Evolutionary conservation across 371 early-diverging fungal genomes (phyloP).

Genomic region (Mortierella sp.): DNA sequence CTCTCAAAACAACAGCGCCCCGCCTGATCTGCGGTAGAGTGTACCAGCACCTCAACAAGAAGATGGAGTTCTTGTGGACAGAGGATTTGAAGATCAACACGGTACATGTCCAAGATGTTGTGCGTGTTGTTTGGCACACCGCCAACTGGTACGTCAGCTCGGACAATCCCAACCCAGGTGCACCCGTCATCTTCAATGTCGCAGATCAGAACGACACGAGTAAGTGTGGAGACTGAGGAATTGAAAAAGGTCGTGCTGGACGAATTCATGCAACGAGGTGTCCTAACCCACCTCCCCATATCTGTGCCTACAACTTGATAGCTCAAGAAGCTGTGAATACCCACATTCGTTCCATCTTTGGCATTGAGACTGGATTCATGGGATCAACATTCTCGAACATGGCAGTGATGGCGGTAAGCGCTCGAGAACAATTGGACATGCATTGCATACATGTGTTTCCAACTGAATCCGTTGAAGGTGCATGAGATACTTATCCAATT

Average conservation of each 20-base stretch:
- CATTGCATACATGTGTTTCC: not conserved
- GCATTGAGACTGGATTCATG: conserved; percentile 86
- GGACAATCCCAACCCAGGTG: conserved; percentile 44
- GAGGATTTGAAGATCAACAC: conserved; percentile 91
- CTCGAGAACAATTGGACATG: conserved; percentile 22
- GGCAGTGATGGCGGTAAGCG: conserved; percentile 74
- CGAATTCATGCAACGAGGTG: too few relatives aligned
- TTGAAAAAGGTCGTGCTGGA: too few relatives aligned
- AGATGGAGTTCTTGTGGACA: conserved; percentile 94
- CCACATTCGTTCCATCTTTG: conserved; percentile 77
- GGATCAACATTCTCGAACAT: conserved; percentile 82
- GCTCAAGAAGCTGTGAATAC: conserved; percentile 85
- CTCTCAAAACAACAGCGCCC: conserved; percentile 65
- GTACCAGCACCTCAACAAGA: conserved; percentile 82
- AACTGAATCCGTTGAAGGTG: not conserved
- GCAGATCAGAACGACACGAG: conserved; percentile 83
- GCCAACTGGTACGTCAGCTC: conserved; percentile 66
- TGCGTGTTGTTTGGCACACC: conserved; percentile 79
- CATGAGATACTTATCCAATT: not conserved
- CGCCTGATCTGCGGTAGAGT: conserved; percentile 92
- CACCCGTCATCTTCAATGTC: conserved; percentile 74
- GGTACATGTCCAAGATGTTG: conserved; percentile 91
- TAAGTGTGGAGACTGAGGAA: conserved; percentile 32
- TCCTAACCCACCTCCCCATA: too few relatives aligned
- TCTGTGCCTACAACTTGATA: conserved; percentile 24